These are phyloP conservation scores for Arabidopsis hybrid DNA, from an alignment of 441 rosid species.

Conservation along the genomic window DNA sequence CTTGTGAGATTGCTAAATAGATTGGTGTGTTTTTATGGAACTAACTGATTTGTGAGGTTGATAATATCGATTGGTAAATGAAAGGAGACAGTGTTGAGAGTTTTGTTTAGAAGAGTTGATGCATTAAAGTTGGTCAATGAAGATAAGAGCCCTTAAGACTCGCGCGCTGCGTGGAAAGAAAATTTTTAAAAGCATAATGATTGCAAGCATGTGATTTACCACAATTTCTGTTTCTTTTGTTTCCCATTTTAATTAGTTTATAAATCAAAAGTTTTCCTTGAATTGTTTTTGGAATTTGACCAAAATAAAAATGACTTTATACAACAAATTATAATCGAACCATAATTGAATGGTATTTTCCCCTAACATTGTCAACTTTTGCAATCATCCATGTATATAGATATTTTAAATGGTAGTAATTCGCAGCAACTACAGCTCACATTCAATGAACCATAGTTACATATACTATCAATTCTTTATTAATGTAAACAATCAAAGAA, in stretches of 20 bases:
- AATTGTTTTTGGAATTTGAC: conserved; percentile 19
- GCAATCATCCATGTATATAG: background rate
- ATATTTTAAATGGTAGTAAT: background rate
- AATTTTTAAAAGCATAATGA: conserved; percentile 31
- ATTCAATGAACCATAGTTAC: background rate
- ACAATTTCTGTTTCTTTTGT: conserved; percentile 11
- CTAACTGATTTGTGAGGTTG: background rate
- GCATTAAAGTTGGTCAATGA: conserved; percentile 37
- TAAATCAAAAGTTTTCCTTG: background rate
- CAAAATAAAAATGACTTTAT: background rate
- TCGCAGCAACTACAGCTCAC: conserved; percentile 15
- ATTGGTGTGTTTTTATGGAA: background rate
- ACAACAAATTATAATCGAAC: background rate
- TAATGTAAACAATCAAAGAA: conserved; percentile 4
- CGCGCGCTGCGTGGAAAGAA: conserved; percentile 33
- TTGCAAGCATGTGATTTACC: conserved; percentile 40
- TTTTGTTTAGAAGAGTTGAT: conserved; percentile 15
- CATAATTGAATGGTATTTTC: background rate
- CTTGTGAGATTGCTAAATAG: background rate
- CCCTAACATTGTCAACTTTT: background rate
- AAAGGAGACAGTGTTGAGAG: background rate
- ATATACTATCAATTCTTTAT: background rate
- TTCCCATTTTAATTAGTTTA: conserved; percentile 1
- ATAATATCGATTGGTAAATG: background rate
- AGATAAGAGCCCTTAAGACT: conserved; percentile 26